These are phyloP conservation scores for Suhomyces ambrosiae DNA, from an alignment of 1,139 yeast species.

Conservation along the genomic window DNA sequence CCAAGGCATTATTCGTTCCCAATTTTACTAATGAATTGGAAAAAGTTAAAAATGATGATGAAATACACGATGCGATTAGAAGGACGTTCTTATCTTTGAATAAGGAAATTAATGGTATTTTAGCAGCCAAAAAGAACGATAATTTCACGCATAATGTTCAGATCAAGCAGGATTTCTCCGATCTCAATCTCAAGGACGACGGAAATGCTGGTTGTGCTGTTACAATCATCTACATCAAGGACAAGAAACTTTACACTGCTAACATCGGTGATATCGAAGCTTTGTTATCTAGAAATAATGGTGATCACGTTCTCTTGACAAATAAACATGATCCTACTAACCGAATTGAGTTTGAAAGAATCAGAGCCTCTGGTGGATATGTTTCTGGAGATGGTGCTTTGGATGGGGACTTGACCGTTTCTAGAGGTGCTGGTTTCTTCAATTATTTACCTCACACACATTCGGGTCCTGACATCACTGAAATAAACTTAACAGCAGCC, in stretches of 20 bases:
- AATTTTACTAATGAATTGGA: slow-evolving; percentile 65
- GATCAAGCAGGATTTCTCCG: slow-evolving; percentile 44
- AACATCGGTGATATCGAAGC: slow-evolving; percentile 92
- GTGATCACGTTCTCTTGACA: slow-evolving; percentile 74
- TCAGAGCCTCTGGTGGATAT: slow-evolving; percentile 88
- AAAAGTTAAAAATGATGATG: slow-evolving; percentile 46
- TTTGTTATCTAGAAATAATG: slow-evolving; percentile 74
- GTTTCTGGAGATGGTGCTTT: slow-evolving; percentile 84
- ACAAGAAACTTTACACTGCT: slow-evolving; percentile 72
- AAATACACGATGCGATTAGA: slow-evolving; percentile 67
- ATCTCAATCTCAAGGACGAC: slow-evolving; percentile 56
- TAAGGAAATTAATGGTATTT: slow-evolving; percentile 63
- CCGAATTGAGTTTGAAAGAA: slow-evolving; percentile 79
- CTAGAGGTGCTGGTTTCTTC: slow-evolving; percentile 91
- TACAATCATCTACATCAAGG: slow-evolving; percentile 76
- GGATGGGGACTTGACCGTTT: slow-evolving; percentile 79
- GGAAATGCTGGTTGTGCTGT: slow-evolving; percentile 84
- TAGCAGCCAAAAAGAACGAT: slow-evolving; percentile 39
- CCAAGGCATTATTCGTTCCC: slow-evolving; percentile 71
- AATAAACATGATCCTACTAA: slow-evolving; percentile 84
- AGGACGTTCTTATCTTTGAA: slow-evolving; percentile 79
- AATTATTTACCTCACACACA: slow-evolving; percentile 85
- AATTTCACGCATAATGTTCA: slow-evolving; percentile 28
- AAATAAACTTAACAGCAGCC: slow-evolving; percentile 60
- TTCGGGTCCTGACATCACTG: slow-evolving; percentile 80